Base-by-base conservation (phyloP, 495 filamentous ascomycete genomes). In the Astrocystis sublimbata region DNA sequence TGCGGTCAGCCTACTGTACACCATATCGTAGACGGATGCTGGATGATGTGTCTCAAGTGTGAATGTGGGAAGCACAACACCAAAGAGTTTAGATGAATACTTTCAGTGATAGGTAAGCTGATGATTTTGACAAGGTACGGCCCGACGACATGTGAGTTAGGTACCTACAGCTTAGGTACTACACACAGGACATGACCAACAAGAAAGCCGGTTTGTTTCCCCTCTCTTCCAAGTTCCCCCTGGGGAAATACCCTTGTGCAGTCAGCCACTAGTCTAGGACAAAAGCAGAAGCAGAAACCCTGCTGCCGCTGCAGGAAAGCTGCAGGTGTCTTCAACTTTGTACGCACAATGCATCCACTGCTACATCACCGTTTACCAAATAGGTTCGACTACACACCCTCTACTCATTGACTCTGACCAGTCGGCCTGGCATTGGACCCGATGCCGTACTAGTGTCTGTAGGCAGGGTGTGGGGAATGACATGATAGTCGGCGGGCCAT, bases 221-320 rank as follows among this genome's bases (percentile, higher is more conserved):
- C 40, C 40, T 35, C 36, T 40, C 30, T 12, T n/a, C n/a, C n/a
- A n/a, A n/a, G n/a, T 57, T 57, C 54, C 54, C 54, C 54, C 38
- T 43, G 54, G 54, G 54, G 54, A 57, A 57, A 45, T 57, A 10
- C 40, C 24, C 28, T 36, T 45, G 21, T 45, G 40, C 54, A 57
- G 54, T 57, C 38, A 57, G 54, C 54, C 54, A 57, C 28, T 41
- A 45, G 51, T 26, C 51, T 51, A 33, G 26, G 49, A 45, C 54
- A 43, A 28, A 28, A 57, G 45, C 54, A 45, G 54, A 40, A 45
- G 33, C 26, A 23, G 17, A n/a, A 57, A 57, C 40, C 54, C 54
- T 57, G 54, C 40, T 30, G 54, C 40, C 54, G 54, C 54, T 45
- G 24, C 40, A 45, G 23, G 30, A 35, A 45, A 19, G 8, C 28